phyloP scores from a whole-genome alignment of 352 stramenopile genomes.

The Globisporangium lucens region DNA sequence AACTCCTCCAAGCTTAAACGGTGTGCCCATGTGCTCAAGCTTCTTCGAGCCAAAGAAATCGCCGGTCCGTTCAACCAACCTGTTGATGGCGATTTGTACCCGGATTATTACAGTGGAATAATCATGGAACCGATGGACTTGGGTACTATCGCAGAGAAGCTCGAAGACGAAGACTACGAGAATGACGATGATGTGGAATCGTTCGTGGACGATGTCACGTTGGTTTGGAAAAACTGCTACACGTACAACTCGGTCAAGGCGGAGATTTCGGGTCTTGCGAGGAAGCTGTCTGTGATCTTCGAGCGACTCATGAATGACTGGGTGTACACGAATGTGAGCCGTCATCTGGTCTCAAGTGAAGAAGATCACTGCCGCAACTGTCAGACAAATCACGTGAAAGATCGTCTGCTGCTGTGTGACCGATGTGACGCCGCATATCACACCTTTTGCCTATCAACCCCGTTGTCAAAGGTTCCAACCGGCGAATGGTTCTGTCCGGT shows the following conservation, averaged over 20 bases:
- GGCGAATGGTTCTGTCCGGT: constrained; percentile 78
- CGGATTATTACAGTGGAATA: constrained; percentile 76
- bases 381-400: constrained; percentile 66
- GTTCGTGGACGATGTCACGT: constrained; percentile 76
- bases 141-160: constrained; percentile 76
- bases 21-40: constrained; percentile 70
- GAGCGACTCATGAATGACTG: constrained; percentile 80
- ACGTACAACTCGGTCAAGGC: constrained; percentile 82
- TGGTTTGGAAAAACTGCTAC: constrained; percentile 87
- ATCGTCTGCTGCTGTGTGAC: constrained; percentile 68
- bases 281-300: constrained; percentile 76
- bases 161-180: constrained; percentile 85
- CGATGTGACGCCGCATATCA: constrained; percentile 83
- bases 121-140: constrained; percentile 83
- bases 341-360: constrained; percentile 55
- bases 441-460: constrained; percentile 71
- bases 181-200: constrained; percentile 74
- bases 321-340: constrained; percentile 56
- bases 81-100: constrained; percentile 79
- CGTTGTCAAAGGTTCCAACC: constrained; percentile 50
- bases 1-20: constrained; percentile 59
- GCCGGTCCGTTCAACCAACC: constrained; percentile 79
- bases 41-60: constrained; percentile 78
- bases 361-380: constrained; percentile 81
- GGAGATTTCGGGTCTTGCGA: constrained; percentile 72